Evolutionary conservation across 768 basidiomycete genomes (phyloP).

Genomic region (Kwoniella heveanensis): DNA sequence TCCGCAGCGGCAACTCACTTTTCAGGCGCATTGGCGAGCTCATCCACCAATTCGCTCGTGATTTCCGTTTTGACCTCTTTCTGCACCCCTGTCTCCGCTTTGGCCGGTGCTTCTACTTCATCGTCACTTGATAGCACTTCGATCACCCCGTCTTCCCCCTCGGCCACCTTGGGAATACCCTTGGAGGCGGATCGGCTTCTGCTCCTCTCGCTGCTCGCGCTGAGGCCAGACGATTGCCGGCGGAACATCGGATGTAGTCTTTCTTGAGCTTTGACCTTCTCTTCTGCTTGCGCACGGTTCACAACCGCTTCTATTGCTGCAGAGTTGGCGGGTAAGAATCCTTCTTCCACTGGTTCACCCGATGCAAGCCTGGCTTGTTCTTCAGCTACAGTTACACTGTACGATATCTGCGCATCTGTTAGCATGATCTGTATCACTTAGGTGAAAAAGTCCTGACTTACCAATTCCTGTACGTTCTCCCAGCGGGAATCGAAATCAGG

Average conservation of each 20-base stretch:
- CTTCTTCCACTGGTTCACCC: constrained; percentile 34
- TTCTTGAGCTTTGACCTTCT: constrained; percentile 21
- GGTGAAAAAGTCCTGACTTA: constrained; percentile 6
- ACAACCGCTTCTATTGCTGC: constrained; percentile 43
- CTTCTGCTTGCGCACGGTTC: constrained; percentile 21
- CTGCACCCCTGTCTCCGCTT: constrained; percentile 1
- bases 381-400: constrained; percentile 50
- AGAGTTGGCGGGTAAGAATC: constrained; percentile 38
- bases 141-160: constrained; percentile 29
- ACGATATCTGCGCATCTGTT: constrained; percentile 42
- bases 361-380: constrained; percentile 59
- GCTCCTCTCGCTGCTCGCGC: constrained; percentile 13
- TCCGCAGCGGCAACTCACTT: constrained; percentile 4
- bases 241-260: constrained; percentile 47
- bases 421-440: not conserved
- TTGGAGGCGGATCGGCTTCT: constrained; percentile 16
- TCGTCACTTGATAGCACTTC: constrained; percentile 49
- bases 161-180: constrained; percentile 5
- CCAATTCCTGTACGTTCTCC: constrained; percentile 83
- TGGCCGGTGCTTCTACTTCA: constrained; percentile 24
- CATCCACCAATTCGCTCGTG: constrained; percentile 11
- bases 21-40: constrained; percentile 9
- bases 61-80: constrained; percentile 22
- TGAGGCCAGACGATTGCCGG: constrained; percentile 17
- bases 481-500: constrained; percentile 73